Percentiles rank a stretch among this genome's conserved stretches.
phyloP scores from a whole-genome alignment of 2,329 filamentous ascomycete species.

The Purpureocillium lavendulum region DNA sequence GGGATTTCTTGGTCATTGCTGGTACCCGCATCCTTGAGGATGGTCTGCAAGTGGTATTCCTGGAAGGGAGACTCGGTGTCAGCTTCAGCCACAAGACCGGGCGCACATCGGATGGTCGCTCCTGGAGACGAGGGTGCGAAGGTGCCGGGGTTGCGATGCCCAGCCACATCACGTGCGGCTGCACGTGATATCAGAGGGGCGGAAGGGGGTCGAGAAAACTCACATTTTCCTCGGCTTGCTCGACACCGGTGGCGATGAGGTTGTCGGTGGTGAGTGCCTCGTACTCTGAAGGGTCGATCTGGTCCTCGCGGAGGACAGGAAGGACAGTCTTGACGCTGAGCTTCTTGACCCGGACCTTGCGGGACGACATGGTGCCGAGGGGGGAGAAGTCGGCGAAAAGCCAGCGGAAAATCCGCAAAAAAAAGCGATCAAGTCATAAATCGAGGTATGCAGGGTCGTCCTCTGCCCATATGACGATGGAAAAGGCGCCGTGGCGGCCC shows the following conservation, averaged over 20 bases:
- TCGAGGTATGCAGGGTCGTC: conserved; percentile 44
- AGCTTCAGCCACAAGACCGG: background rate
- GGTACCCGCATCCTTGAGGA: conserved; percentile 49
- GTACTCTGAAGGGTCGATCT: conserved; percentile 81
- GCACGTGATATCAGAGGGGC: conserved; percentile 39
- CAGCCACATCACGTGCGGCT: conserved; percentile 32
- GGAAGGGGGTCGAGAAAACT: conserved; percentile 37
- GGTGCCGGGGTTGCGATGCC: conserved; percentile 6
- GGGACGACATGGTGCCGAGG: conserved; percentile 48
- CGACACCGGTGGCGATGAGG: conserved; percentile 92
- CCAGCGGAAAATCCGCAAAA: conserved; percentile 51
- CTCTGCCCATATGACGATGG: conserved; percentile 41
- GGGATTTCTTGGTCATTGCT: conserved; percentile 55
- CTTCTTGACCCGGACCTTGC: conserved; percentile 79
- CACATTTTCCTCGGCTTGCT: conserved; percentile 95
- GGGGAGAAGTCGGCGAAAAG: conserved; percentile 28
- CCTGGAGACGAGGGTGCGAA: conserved; percentile 5
- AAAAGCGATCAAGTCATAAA: conserved; percentile 58
- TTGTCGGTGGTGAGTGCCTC: conserved; percentile 75
- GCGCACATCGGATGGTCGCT: conserved; percentile 7
- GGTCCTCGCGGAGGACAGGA: conserved; percentile 78
- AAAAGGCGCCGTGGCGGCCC: conserved; percentile 38
- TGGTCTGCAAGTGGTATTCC: conserved; percentile 94
- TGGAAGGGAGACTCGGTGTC: conserved; percentile 24
- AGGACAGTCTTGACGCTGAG: conserved; percentile 85